Conservation (phyloP, 2,329 filamentous ascomycete genomes). For the Trichophaea hybrida region DNA sequence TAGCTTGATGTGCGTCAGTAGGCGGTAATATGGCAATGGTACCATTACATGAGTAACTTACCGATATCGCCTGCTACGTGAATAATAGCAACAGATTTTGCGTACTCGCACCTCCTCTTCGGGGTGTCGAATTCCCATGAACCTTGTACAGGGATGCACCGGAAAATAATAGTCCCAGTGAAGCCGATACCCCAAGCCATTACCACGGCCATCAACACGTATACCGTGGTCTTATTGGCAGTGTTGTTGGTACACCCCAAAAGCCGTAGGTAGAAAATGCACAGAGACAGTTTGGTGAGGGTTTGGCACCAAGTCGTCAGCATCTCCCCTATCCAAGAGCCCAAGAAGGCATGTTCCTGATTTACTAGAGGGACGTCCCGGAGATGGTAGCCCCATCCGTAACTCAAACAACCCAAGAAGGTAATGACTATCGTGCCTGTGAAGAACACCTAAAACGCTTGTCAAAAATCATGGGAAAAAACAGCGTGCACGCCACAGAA, state of each 20-base stretch:
- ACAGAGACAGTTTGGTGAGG: constrained; percentile 22
- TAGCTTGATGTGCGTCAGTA: neutral
- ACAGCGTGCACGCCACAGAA: neutral
- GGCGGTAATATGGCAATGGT: neutral
- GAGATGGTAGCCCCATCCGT: neutral
- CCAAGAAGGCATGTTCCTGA: constrained; percentile 1
- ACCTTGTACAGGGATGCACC: constrained; percentile 13
- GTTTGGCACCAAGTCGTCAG: constrained; percentile 19
- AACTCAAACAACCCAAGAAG: neutral
- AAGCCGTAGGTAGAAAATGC: constrained; percentile 22
- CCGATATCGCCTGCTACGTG: neutral
- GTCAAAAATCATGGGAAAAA: neutral
- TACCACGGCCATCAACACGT: constrained; percentile 10
- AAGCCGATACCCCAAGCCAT: constrained; percentile 14
- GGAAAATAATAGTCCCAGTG: constrained; percentile 11
- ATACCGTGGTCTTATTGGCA: constrained; percentile 5
- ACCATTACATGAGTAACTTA: neutral
- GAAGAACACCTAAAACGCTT: neutral
- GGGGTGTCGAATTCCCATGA: constrained; percentile 8
- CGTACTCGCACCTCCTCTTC: neutral
- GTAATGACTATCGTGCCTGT: neutral
- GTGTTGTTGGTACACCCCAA: constrained; percentile 13
- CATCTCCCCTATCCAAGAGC: constrained; percentile 17
- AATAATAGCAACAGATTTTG: neutral
- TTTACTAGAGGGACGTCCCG: neutral